Conservation (phyloP, 2,329 filamentous ascomycete genomes). For the Kalmusia sp. region DNA sequence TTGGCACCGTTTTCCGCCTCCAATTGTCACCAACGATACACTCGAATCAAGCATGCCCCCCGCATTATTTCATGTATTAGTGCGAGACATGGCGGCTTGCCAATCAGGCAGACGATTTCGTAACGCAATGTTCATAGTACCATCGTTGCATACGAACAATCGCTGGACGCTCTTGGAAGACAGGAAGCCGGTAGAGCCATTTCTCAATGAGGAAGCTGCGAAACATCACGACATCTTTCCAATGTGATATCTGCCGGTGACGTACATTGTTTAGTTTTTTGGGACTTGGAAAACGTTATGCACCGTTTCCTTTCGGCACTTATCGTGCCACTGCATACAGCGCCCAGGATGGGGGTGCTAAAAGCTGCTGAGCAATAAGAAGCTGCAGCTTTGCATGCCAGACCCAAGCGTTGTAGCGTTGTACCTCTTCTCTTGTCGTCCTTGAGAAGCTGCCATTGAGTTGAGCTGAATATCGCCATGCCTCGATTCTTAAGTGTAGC, state of each 20-base stretch:
- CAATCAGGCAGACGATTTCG: not conserved
- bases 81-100: not conserved
- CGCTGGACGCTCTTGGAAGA: not conserved
- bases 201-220: slow-evolving; percentile 22
- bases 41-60: not conserved
- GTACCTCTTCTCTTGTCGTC: not conserved
- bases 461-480: slow-evolving; percentile 7
- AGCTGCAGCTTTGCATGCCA: not conserved
- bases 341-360: not conserved
- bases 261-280: not conserved
- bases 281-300: not conserved
- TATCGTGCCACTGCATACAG: not conserved
- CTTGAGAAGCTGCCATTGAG: not conserved
- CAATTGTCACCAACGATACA: not conserved
- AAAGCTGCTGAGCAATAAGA: not conserved
- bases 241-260: slow-evolving; percentile 8
- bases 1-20: no score
- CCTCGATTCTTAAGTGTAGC: slow-evolving; percentile 10
- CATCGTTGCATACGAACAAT: no score
- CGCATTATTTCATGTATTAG: not conserved
- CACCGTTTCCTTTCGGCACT: not conserved
- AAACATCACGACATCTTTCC: slow-evolving; percentile 17
- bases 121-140: not conserved
- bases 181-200: slow-evolving; percentile 6
- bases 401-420: not conserved